Evolutionary conservation across 805 yeast genomes (phyloP).

Genomic region (Cyberlindnera euphorbiae): DNA sequence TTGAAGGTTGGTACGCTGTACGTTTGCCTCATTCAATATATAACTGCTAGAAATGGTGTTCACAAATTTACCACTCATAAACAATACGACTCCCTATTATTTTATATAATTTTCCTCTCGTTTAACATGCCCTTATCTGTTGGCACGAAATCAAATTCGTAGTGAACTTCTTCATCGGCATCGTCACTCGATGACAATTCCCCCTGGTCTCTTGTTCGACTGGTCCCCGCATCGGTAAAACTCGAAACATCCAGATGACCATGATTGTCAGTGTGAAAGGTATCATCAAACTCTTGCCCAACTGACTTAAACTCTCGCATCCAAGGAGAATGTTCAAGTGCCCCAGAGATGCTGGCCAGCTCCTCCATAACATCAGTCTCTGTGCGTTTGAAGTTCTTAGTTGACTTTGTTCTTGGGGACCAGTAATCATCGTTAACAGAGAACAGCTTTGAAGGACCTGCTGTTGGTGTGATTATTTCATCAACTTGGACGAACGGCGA

Average conservation of each 20-base stretch:
- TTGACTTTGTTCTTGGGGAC: slow-evolving; percentile 13
- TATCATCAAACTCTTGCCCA: slow-evolving; percentile 15
- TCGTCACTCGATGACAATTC: slow-evolving; percentile 5
- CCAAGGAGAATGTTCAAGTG: slow-evolving; percentile 19
- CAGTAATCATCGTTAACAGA: slow-evolving; percentile 13
- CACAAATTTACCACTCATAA: no score
- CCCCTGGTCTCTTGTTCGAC: background rate
- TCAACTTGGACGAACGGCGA: background rate
- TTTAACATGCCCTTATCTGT: no score
- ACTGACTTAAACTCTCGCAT: slow-evolving; percentile 12
- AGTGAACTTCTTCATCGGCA: background rate
- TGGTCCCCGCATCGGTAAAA: background rate
- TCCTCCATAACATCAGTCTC: slow-evolving; percentile 12
- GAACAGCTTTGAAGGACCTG: slow-evolving; percentile 3
- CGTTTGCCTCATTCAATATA: no score
- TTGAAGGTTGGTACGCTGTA: no score
- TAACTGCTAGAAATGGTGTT: no score
- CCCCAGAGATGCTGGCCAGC: slow-evolving; percentile 14
- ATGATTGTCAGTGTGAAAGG: background rate
- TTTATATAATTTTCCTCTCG: no score
- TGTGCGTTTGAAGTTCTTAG: background rate
- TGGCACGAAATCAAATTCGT: slow-evolving; percentile 1
- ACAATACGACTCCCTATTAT: no score
- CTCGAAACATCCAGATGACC: background rate
- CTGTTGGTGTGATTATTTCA: slow-evolving; percentile 7